Evolutionary conservation across 2,329 filamentous ascomycete genomes (phyloP).

Genomic region (Botrytis squamosa): DNA sequence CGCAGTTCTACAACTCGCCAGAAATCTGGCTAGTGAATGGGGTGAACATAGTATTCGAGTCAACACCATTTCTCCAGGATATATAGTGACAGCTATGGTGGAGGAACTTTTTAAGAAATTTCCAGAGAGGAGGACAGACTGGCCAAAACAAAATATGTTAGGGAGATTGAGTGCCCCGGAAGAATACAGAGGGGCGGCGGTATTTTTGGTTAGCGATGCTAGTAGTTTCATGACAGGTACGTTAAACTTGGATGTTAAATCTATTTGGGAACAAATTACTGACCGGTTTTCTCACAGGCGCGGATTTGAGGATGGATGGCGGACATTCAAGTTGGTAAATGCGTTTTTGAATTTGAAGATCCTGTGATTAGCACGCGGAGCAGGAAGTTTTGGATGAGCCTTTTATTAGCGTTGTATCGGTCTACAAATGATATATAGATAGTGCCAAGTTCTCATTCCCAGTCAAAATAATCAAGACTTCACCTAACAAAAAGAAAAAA

Average conservation of each 20-base stretch:
- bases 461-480: neutral
- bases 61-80: constrained; percentile 78
- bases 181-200: constrained; percentile 69
- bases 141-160: constrained; percentile 86
- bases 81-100: constrained; percentile 82
- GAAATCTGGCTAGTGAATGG: constrained; percentile 73
- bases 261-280: neutral
- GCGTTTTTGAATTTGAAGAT: fast-evolving
- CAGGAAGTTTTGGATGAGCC: no score
- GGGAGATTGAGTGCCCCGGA: constrained; percentile 63
- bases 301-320: neutral
- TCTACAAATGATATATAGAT: neutral
- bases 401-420: neutral
- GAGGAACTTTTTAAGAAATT: constrained; percentile 73
- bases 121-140: constrained; percentile 65
- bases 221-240: constrained; percentile 68
- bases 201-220: constrained; percentile 66
- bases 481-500: neutral
- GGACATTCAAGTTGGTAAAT: constrained; percentile 3
- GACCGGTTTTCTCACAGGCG: neutral
- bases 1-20: constrained; percentile 67
- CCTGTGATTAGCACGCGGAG: no score
- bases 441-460: neutral
- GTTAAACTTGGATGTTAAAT: neutral
- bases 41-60: constrained; percentile 66